A percentile compares a stretch with the other conserved stretches of the same genome.
Conservation (phyloP, 1,284 basidiomycete species). For the Trametes versicolor region DNA sequence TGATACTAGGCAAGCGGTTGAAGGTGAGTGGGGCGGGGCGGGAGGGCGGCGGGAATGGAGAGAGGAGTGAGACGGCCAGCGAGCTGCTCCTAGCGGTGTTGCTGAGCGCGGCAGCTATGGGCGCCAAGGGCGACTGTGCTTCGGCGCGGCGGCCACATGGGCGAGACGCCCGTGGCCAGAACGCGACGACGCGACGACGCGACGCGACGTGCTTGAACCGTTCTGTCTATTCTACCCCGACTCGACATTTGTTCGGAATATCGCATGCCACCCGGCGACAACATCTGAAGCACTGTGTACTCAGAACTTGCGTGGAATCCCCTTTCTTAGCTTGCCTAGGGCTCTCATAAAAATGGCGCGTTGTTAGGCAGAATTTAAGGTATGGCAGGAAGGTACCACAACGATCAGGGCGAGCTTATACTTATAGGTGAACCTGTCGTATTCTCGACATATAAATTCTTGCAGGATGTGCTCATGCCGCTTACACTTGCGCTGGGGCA, state of each 20-base stretch:
- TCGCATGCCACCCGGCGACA: too few relatives aligned
- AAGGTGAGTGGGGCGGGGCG: neutral
- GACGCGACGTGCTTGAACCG: neutral
- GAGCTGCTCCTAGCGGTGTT: slow-evolving; percentile 31
- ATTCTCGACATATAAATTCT: neutral
- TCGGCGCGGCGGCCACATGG: slow-evolving; percentile 18
- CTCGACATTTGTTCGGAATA: too few relatives aligned
- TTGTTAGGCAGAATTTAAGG: too few relatives aligned
- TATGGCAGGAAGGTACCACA: too few relatives aligned
- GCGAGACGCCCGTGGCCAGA: slow-evolving; percentile 5
- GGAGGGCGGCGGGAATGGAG: neutral
- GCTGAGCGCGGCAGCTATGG: slow-evolving; percentile 22
- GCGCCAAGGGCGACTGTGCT: slow-evolving; percentile 28
- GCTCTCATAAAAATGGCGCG: too few relatives aligned
- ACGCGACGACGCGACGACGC: slow-evolving; percentile 5
- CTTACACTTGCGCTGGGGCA: too few relatives aligned
- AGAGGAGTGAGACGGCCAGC: slow-evolving; percentile 25
- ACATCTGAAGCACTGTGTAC: too few relatives aligned
- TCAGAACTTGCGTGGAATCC: too few relatives aligned
- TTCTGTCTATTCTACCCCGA: neutral
- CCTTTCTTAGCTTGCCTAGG: too few relatives aligned
- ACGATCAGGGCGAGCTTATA: too few relatives aligned
- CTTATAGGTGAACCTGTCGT: neutral
- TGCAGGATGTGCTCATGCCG: too few relatives aligned
- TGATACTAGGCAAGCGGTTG: slow-evolving; percentile 1